Evolutionary conservation across 2,329 filamentous ascomycete species (phyloP).

Genomic region (Penicillium sp.): DNA sequence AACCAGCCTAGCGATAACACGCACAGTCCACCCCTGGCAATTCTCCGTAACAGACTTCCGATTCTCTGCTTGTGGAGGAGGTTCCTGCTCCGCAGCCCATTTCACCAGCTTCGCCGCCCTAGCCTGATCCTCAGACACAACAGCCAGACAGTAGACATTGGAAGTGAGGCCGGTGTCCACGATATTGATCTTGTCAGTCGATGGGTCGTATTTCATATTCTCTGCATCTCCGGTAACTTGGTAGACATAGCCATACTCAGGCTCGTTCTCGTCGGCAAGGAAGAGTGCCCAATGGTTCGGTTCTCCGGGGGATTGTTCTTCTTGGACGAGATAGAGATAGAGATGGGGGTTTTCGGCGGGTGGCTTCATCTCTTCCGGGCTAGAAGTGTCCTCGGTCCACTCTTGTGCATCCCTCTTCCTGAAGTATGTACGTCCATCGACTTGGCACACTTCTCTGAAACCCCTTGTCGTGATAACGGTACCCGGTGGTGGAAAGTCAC

Average conservation of each 20-base stretch:
- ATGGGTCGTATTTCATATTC: constrained; percentile 22
- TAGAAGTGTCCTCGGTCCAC: constrained; percentile 14
- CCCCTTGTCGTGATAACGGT: constrained; percentile 12
- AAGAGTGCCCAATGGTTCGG: constrained; percentile 23
- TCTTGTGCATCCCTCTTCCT: constrained; percentile 13
- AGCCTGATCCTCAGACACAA: constrained; percentile 12
- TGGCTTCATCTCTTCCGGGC: neutral
- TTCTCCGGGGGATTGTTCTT: constrained; percentile 18
- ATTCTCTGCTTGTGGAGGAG: constrained; percentile 17
- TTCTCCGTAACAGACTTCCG: constrained; percentile 21
- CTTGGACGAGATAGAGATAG: constrained; percentile 20
- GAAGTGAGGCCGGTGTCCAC: constrained; percentile 5
- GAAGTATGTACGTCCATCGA: constrained; percentile 16
- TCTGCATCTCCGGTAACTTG: constrained; percentile 27
- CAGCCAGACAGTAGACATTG: constrained; percentile 18
- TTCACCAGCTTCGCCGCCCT: constrained; percentile 13
- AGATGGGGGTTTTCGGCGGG: constrained; percentile 1
- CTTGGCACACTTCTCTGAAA: constrained; percentile 18
- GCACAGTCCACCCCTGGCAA: constrained; percentile 23
- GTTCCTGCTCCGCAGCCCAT: constrained; percentile 17
- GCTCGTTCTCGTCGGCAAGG: constrained; percentile 23
- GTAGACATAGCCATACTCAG: constrained; percentile 16
- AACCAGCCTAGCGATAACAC: constrained; percentile 21
- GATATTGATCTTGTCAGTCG: constrained; percentile 8
- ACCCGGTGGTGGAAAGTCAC: neutral